A percentile compares a stretch with the other conserved stretches of the same genome.
phyloP scores from a whole-genome alignment of 2,329 filamentous ascomycete genomes.

The Sarocladium strictum region DNA sequence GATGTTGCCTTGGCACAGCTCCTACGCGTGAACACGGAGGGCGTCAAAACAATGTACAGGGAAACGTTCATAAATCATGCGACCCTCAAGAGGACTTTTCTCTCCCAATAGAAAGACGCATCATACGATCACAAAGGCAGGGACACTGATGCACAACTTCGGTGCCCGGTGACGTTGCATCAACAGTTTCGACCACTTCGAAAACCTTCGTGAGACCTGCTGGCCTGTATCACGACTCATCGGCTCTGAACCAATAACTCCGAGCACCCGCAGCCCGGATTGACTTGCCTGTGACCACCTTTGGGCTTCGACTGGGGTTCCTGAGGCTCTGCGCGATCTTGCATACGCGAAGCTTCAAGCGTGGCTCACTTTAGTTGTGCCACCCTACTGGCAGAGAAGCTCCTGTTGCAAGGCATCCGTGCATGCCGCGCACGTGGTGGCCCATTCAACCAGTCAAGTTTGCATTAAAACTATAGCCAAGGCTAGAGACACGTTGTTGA shows the following conservation, averaged over 20 bases:
- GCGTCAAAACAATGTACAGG: too few species aligned
- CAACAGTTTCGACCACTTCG: neutral
- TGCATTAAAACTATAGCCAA: neutral
- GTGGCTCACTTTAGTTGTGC: neutral
- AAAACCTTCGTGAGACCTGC: constrained; percentile 5
- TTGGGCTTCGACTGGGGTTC: neutral
- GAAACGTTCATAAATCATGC: too few species aligned
- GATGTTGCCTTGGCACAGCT: too few species aligned
- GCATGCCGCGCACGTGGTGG: neutral
- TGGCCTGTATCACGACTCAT: neutral
- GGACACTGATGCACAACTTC: neutral
- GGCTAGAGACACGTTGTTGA: neutral
- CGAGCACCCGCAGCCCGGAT: too few species aligned
- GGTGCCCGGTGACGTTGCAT: neutral
- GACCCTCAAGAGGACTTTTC: too few species aligned
- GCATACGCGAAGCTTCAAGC: neutral
- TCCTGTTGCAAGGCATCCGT: neutral
- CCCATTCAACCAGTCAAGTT: neutral
- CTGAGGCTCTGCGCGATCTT: constrained; percentile 9
- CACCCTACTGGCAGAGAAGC: neutral
- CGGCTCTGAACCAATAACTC: constrained; percentile 2
- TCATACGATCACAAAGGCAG: neutral
- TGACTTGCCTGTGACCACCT: too few species aligned
- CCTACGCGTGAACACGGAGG: too few species aligned
- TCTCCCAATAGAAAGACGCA: too few species aligned